Conservation (phyloP, 495 filamentous ascomycete genomes). For the Tuber umbilicatum region DNA sequence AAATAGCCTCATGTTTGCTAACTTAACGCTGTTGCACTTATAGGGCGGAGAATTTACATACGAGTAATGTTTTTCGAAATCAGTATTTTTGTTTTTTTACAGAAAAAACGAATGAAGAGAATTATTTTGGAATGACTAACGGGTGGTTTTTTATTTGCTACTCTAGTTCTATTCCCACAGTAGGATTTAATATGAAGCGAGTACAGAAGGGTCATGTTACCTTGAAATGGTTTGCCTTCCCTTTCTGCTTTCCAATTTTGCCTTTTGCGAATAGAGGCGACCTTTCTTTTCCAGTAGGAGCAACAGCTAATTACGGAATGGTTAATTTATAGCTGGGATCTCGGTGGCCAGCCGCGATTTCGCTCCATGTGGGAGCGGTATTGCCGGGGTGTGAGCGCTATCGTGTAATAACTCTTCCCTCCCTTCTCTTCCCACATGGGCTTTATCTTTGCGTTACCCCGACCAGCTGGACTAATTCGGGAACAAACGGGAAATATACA, state of each 20-base stretch:
- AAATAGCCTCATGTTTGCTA: constrained; percentile 34
- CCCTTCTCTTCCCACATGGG: background rate
- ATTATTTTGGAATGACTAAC: constrained; percentile 31
- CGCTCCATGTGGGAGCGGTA: constrained; percentile 99
- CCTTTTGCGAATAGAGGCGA: constrained; percentile 18
- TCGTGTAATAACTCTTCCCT: constrained; percentile 58
- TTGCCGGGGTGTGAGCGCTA: constrained; percentile 93
- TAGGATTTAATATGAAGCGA: constrained; percentile 98
- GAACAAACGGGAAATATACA: constrained; percentile 35
- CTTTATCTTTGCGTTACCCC: background rate
- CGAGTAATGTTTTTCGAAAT: constrained; percentile 57
- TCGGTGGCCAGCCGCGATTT: constrained; percentile 94
- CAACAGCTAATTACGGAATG: constrained; percentile 2
- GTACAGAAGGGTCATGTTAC: constrained; percentile 98
- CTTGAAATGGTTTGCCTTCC: constrained; percentile 69
- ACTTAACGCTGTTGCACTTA: constrained; percentile 34
- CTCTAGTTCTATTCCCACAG: constrained; percentile 89
- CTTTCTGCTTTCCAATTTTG: constrained; percentile 27
- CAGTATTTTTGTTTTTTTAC: constrained; percentile 23
- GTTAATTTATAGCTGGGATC: constrained; percentile 65
- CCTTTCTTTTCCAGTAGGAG: background rate
- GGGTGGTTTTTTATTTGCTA: background rate
- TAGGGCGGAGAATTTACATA: constrained; percentile 98
- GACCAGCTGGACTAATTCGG: constrained; percentile 18
- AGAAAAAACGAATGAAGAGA: constrained; percentile 31